These are phyloP conservation scores for Pseudophaeomoniella oleicola DNA, from an alignment of 2,329 filamentous ascomycete genomes.

Conservation along the genomic window DNA sequence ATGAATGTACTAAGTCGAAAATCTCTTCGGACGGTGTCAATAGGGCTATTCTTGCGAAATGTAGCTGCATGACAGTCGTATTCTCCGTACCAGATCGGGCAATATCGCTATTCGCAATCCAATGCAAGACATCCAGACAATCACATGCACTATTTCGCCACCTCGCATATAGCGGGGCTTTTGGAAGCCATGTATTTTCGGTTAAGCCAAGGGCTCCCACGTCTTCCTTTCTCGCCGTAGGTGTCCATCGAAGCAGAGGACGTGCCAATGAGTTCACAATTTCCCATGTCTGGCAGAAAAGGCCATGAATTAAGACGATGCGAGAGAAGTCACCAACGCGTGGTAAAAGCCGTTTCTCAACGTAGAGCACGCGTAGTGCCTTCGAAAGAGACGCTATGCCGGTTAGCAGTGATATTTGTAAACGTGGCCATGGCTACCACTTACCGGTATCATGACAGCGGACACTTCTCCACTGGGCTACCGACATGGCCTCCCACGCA, in stretches of 20 bases:
- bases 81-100: slow-evolving; percentile 37
- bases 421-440: slow-evolving; percentile 3
- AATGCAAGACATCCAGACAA: slow-evolving; percentile 41
- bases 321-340: slow-evolving; percentile 34
- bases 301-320: slow-evolving; percentile 33
- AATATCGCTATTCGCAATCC: slow-evolving; percentile 39
- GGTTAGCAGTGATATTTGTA: slow-evolving; percentile 6
- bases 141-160: slow-evolving; percentile 29
- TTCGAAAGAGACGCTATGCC: slow-evolving; percentile 4
- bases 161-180: slow-evolving; percentile 31
- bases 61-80: slow-evolving; percentile 40
- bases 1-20: slow-evolving; percentile 23
- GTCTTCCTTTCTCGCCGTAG: slow-evolving; percentile 25
- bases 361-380: slow-evolving; percentile 32
- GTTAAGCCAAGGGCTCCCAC: slow-evolving; percentile 18
- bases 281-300: slow-evolving; percentile 36
- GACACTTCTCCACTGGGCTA: slow-evolving; percentile 16
- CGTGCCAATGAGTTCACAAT: slow-evolving; percentile 29
- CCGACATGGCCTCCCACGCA: slow-evolving; percentile 23
- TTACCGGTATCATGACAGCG: neutral
- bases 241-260: slow-evolving; percentile 30
- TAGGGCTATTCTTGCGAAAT: slow-evolving; percentile 37
- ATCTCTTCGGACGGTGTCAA: slow-evolving; percentile 35
- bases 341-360: slow-evolving; percentile 31
- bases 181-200: slow-evolving; percentile 30